Conservation (phyloP, 1,139 yeast species). For the Meyerozyma sp. region DNA sequence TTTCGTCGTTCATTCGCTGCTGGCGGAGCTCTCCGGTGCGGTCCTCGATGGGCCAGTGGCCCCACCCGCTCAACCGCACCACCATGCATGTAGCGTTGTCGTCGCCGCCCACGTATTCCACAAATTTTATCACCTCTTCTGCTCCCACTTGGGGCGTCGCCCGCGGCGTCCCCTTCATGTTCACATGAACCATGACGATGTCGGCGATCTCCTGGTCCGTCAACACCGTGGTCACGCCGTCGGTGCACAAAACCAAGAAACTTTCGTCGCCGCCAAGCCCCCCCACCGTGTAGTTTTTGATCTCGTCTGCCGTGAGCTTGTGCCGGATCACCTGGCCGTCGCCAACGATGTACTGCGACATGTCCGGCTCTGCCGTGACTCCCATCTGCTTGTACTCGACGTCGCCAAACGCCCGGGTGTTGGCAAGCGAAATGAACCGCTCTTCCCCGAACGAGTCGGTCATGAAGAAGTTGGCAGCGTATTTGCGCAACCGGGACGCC, state of each 20-base stretch:
- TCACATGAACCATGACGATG: constrained; percentile 67
- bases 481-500: constrained; percentile 62
- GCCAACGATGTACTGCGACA: constrained; percentile 62
- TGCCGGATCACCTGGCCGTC: constrained; percentile 30
- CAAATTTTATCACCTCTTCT: constrained; percentile 75
- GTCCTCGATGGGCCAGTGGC: constrained; percentile 80
- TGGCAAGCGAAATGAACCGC: constrained; percentile 77
- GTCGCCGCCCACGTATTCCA: constrained; percentile 85
- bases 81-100: constrained; percentile 92
- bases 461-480: constrained; percentile 68
- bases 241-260: constrained; percentile 71
- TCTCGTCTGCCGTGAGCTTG: constrained; percentile 34
- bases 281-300: constrained; percentile 38
- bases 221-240: constrained; percentile 78
- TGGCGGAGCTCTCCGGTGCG: constrained; percentile 80
- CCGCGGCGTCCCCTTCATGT: constrained; percentile 55
- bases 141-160: constrained; percentile 89
- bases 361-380: constrained; percentile 88
- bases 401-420: constrained; percentile 94
- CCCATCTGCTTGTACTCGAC: constrained; percentile 74
- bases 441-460: constrained; percentile 94
- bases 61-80: constrained; percentile 84
- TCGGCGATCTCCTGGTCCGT: constrained; percentile 92
- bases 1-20: constrained; percentile 52
- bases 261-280: constrained; percentile 76